phyloP scores from a whole-genome alignment of 257 asterid genomes.

The Gentiana dahurica region DNA sequence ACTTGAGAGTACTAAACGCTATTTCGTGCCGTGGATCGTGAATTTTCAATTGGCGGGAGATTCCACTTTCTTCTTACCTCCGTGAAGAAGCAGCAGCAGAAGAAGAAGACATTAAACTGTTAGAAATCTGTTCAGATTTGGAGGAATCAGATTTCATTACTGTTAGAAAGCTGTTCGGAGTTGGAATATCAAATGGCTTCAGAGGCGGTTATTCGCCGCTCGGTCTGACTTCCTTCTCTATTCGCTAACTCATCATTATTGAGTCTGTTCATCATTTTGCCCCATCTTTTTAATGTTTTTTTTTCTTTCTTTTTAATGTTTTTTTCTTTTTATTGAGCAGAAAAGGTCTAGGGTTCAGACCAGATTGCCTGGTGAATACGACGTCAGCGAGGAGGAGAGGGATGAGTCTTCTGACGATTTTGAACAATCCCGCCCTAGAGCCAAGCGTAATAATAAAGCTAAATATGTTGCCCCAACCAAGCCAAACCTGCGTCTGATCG shows the following conservation, averaged over 20 bases:
- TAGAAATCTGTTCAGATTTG: too few relatives aligned
- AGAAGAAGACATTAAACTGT: too few relatives aligned
- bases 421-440: slow-evolving; percentile 48
- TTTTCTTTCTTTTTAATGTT: slow-evolving; percentile 1
- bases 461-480: slow-evolving; percentile 28
- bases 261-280: not conserved
- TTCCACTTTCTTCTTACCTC: too few relatives aligned
- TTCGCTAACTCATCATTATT: too few relatives aligned
- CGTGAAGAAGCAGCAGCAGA: too few relatives aligned
- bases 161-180: not conserved
- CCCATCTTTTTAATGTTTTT: not conserved
- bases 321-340: slow-evolving; percentile 12
- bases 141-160: too few relatives aligned
- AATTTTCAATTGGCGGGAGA: too few relatives aligned
- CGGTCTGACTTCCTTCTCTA: slow-evolving; percentile 30
- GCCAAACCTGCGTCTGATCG: slow-evolving; percentile 50
- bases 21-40: too few relatives aligned
- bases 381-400: slow-evolving; percentile 47
- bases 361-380: slow-evolving; percentile 19
- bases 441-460: slow-evolving; percentile 31
- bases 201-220: slow-evolving; percentile 53
- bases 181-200: slow-evolving; percentile 57
- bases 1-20: too few relatives aligned
- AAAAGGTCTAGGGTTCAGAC: slow-evolving; percentile 14
- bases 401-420: slow-evolving; percentile 77